These are phyloP conservation scores for Venturia asperata DNA, from an alignment of 2,329 filamentous ascomycete species.

Conservation along the genomic window DNA sequence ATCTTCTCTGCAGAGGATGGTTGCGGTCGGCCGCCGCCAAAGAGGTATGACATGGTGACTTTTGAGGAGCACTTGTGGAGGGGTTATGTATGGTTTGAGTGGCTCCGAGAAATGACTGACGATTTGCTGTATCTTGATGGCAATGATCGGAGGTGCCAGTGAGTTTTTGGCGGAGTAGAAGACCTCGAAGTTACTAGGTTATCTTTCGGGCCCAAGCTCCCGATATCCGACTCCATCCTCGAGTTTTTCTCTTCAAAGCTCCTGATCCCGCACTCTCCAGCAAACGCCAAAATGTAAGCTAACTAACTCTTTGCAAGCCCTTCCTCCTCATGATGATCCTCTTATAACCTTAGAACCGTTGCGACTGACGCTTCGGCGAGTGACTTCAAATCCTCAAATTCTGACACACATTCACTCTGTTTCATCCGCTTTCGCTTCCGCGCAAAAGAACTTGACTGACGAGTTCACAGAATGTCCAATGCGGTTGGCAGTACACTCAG, in stretches of 20 bases:
- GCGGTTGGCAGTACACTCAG: not conserved
- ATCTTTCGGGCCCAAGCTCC: not conserved
- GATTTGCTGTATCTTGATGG: not conserved
- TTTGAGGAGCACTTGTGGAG: not conserved
- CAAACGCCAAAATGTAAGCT: conserved; percentile 15
- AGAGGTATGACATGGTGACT: conserved; percentile 64
- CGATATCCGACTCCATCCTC: not conserved
- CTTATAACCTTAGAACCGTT: conserved; percentile 21
- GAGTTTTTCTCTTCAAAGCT: not conserved
- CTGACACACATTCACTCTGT: not conserved
- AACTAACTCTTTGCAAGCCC: not conserved
- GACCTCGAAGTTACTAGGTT: too few relatives aligned
- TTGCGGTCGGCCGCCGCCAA: conserved; percentile 65
- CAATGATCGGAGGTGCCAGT: conserved; percentile 6
- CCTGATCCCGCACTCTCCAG: not conserved
- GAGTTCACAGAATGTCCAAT: conserved; percentile 15
- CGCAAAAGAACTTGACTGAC: not conserved
- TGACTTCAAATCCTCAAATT: conserved; percentile 19
- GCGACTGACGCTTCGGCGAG: conserved; percentile 21
- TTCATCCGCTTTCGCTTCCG: not conserved
- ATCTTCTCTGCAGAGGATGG: conserved; percentile 96
- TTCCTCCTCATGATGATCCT: conserved; percentile 17
- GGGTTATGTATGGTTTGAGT: not conserved
- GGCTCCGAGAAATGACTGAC: not conserved
- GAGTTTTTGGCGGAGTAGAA: conserved; percentile 2